phyloP scores from a whole-genome alignment of 129 eudicot species.

The Chrysanthemum makinoi region DNA sequence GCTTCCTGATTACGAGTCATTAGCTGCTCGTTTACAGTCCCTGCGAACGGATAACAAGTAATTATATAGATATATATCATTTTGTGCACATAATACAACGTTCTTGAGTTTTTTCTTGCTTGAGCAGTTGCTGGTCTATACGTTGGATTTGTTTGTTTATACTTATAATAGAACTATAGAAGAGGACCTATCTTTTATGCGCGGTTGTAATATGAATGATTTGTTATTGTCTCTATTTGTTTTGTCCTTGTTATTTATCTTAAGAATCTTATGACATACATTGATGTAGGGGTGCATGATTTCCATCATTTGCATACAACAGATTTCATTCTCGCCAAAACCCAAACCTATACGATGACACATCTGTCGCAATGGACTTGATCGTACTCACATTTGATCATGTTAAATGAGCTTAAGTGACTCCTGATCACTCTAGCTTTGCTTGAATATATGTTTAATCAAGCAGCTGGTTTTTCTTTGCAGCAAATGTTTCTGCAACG shows the following conservation, averaged over 20 bases:
- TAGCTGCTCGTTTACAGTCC: slow-evolving; percentile 61
- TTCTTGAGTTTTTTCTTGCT: slow-evolving; percentile 9
- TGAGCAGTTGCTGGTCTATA: slow-evolving; percentile 8
- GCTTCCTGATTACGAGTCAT: slow-evolving; percentile 76
- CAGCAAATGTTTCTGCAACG: too few species aligned
- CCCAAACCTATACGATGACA: too few species aligned
- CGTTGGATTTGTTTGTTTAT: slow-evolving; percentile 15
- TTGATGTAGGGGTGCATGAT: too few species aligned
- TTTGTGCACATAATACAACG: slow-evolving; percentile 17
- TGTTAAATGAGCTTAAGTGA: too few species aligned
- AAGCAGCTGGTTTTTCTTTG: too few species aligned
- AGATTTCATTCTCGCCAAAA: too few species aligned
- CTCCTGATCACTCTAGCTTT: too few species aligned
- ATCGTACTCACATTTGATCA: too few species aligned
- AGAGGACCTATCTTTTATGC: neutral
- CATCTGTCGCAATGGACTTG: too few species aligned
- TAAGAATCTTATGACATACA: neutral
- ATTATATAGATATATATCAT: slow-evolving; percentile 20
- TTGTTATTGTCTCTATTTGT: neutral
- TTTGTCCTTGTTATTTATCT: neutral
- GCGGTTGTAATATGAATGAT: neutral
- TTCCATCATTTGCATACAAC: too few species aligned
- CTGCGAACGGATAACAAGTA: slow-evolving; percentile 43
- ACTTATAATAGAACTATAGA: neutral
- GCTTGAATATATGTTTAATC: too few species aligned